Conservation (phyloP, 345 rosid species). For the Turnera subulata region DNA sequence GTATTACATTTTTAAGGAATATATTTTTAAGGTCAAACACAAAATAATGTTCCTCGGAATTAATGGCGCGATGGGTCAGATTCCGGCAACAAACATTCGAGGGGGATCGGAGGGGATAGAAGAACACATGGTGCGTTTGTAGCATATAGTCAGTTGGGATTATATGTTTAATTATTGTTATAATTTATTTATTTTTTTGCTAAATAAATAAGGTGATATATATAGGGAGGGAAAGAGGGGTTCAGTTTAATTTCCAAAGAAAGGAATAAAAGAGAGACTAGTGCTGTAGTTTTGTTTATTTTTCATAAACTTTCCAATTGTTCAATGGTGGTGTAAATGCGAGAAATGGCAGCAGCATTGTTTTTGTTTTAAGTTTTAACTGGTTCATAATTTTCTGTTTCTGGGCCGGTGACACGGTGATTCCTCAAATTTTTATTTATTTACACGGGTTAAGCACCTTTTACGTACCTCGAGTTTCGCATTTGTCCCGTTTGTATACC, state of each 20-base stretch:
- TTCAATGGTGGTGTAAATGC: neutral
- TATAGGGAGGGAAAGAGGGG: neutral
- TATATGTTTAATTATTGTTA: slow-evolving; percentile 21
- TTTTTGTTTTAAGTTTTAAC: neutral
- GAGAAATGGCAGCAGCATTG: neutral
- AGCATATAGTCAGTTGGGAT: slow-evolving; percentile 22
- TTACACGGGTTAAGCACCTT: too few species aligned
- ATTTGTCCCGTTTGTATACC: too few species aligned
- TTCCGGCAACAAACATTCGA: too few species aligned
- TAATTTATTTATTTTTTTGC: slow-evolving; percentile 26
- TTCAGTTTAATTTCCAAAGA: slow-evolving; percentile 12
- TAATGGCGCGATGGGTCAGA: too few species aligned
- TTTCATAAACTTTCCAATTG: neutral
- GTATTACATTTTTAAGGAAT: too few species aligned
- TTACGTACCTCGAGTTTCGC: too few species aligned
- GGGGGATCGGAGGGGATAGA: too few species aligned
- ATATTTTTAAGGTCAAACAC: too few species aligned
- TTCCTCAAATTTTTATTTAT: too few species aligned
- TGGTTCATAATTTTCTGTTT: neutral
- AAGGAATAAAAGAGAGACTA: slow-evolving; percentile 12
- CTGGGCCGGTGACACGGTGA: too few species aligned
- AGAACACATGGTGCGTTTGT: slow-evolving; percentile 5
- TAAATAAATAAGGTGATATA: slow-evolving; percentile 13
- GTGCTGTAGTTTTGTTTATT: slow-evolving; percentile 17
- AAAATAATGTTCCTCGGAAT: too few species aligned